phyloP scores from a whole-genome alignment of 2,329 filamentous ascomycete species.

The Mycosphaerelloides madeirae region DNA sequence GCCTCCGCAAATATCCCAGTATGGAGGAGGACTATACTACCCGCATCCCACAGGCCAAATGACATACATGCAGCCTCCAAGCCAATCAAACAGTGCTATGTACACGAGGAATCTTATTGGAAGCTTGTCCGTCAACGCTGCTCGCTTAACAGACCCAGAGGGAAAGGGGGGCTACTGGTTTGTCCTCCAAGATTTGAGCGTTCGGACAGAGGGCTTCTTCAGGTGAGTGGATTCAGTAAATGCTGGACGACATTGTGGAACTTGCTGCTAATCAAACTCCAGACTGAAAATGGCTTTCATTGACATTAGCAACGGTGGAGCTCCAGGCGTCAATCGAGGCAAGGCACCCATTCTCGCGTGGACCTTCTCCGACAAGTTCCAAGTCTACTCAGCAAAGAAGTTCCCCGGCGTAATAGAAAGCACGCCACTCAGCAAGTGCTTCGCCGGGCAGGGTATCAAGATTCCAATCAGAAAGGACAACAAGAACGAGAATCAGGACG shows the following conservation, averaged over 20 bases:
- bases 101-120: constrained; percentile 94
- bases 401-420: constrained; percentile 97
- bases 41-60: constrained; percentile 13
- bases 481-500: constrained; percentile 43
- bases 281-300: constrained; percentile 73
- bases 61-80: constrained; percentile 30
- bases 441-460: constrained; percentile 91
- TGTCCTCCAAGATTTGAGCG: constrained; percentile 88
- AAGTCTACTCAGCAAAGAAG: constrained; percentile 94
- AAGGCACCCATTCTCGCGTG: constrained; percentile 78
- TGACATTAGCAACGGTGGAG: constrained; percentile 60
- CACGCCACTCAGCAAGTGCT: constrained; percentile 83
- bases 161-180: constrained; percentile 93
- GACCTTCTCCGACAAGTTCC: constrained; percentile 82
- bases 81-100: constrained; percentile 64
- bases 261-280: constrained; percentile 12
- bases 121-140: constrained; percentile 82
- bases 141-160: constrained; percentile 70
- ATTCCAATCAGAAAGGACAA: constrained; percentile 89
- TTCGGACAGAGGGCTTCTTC: constrained; percentile 87
- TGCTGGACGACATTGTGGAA: background rate
- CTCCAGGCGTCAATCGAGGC: constrained; percentile 60
- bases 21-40: constrained; percentile 17
- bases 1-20: background rate
- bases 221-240: constrained; percentile 53